These are phyloP conservation scores for Flaveria floridana DNA, from an alignment of 140 eudicot genomes.

Conservation along the genomic window DNA sequence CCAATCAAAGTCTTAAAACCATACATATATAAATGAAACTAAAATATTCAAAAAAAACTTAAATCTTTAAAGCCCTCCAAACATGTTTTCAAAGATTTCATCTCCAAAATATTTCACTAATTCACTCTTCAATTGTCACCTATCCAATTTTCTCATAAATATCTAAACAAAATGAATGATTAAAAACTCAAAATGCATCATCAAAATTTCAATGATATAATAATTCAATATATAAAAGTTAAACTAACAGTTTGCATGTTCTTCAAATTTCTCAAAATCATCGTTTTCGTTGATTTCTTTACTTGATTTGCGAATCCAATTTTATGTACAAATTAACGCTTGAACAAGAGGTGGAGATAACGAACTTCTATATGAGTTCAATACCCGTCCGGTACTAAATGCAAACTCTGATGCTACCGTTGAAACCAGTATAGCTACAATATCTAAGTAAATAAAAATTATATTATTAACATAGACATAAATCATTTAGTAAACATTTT, in stretches of 20 bases:
- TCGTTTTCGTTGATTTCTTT: background rate
- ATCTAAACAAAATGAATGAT: background rate
- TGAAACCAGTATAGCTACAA: background rate
- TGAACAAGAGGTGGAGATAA: background rate
- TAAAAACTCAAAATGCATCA: no score
- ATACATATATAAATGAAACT: no score
- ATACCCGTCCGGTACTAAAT: background rate
- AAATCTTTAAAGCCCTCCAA: no score
- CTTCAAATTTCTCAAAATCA: background rate
- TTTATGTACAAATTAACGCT: background rate
- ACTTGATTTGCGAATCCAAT: background rate
- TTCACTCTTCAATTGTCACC: background rate
- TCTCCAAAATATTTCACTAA: background rate
- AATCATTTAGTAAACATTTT: background rate
- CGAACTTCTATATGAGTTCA: background rate
- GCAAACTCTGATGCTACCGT: background rate
- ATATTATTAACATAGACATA: no score
- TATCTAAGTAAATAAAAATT: background rate
- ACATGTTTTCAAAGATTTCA: no score
- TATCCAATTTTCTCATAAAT: background rate
- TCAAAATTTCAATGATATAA: no score
- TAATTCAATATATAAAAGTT: no score
- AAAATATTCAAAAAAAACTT: no score
- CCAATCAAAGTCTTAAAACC: no score
- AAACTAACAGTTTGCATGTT: background rate